A percentile compares a stretch with the other conserved stretches of the same genome.
phyloP scores from a whole-genome alignment of 805 yeast genomes.

The Starmerella apicola region DNA sequence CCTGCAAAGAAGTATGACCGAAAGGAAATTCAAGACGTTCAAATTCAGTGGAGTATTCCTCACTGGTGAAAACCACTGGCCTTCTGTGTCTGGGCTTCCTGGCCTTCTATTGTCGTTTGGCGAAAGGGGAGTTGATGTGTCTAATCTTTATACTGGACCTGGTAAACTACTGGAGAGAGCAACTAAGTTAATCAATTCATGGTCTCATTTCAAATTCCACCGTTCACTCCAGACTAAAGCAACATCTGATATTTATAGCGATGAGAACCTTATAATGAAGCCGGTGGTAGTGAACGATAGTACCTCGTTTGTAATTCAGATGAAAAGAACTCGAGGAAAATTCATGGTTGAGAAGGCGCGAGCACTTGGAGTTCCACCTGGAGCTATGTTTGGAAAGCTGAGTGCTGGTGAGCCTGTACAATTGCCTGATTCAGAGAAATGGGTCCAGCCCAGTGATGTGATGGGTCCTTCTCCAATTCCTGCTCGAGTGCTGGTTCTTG shows the following conservation, averaged over 20 bases:
- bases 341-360: conserved; percentile 57
- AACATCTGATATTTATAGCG: conserved; percentile 11
- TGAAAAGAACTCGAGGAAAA: conserved; percentile 61
- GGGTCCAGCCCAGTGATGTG: conserved; percentile 58
- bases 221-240: conserved; percentile 41
- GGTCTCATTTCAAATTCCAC: conserved; percentile 81
- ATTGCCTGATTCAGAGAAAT: conserved; percentile 9
- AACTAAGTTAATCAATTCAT: conserved; percentile 54
- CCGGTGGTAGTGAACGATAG: conserved; percentile 16
- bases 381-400: conserved; percentile 45
- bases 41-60: conserved; percentile 55
- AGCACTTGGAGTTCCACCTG: conserved; percentile 56
- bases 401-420: conserved; percentile 48
- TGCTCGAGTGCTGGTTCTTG: conserved; percentile 53
- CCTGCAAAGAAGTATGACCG: conserved; percentile 60
- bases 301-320: conserved; percentile 53
- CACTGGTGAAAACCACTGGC: conserved; percentile 71
- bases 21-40: conserved; percentile 43
- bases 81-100: conserved; percentile 79
- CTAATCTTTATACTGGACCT: conserved; percentile 8
- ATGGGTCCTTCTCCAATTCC: conserved; percentile 48
- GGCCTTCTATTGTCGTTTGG: conserved; percentile 73
- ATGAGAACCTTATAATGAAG: conserved; percentile 21
- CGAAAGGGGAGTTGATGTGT: conserved; percentile 30
- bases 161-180: conserved; percentile 33